Conservation (phyloP, 2,329 filamentous ascomycete species). For the Mariannaea sp. region DNA sequence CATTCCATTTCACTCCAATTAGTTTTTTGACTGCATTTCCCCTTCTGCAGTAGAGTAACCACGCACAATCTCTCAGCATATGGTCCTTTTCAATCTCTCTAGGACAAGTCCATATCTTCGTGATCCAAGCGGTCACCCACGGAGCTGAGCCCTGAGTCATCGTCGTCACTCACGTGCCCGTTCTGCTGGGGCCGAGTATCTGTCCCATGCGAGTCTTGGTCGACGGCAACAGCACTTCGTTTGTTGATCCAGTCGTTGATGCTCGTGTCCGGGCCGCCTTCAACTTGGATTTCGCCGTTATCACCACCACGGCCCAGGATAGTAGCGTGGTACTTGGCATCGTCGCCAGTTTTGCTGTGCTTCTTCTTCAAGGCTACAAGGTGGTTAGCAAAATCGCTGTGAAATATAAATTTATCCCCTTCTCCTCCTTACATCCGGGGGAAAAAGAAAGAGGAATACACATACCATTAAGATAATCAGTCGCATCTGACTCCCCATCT, state of each 20-base stretch:
- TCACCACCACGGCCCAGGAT: slow-evolving; percentile 77
- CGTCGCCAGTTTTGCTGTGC: slow-evolving; percentile 86
- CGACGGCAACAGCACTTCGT: slow-evolving; percentile 26
- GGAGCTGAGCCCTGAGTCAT: slow-evolving; percentile 62
- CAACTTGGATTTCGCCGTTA: slow-evolving; percentile 72
- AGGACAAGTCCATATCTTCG: slow-evolving; percentile 54
- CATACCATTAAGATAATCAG: slow-evolving; percentile 72
- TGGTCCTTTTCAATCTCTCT: slow-evolving; percentile 16
- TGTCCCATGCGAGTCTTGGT: slow-evolving; percentile 8
- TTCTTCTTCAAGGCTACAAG: slow-evolving; percentile 81
- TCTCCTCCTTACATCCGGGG: too few relatives aligned
- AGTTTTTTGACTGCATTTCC: not conserved
- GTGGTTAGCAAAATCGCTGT: not conserved
- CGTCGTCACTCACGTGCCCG: slow-evolving; percentile 41
- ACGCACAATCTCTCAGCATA: too few relatives aligned
- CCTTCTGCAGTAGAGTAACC: too few relatives aligned
- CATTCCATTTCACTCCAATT: too few relatives aligned
- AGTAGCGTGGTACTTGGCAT: slow-evolving; percentile 83
- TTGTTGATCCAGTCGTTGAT: slow-evolving; percentile 46
- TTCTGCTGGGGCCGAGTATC: slow-evolving; percentile 28
- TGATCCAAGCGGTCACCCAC: slow-evolving; percentile 54
- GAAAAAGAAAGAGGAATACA: too few relatives aligned
- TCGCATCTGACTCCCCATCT: slow-evolving; percentile 66
- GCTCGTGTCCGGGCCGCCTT: slow-evolving; percentile 64
- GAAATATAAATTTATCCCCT: too few relatives aligned